phyloP scores from a whole-genome alignment of 495 filamentous ascomycete species.

The Xylaria grammica region DNA sequence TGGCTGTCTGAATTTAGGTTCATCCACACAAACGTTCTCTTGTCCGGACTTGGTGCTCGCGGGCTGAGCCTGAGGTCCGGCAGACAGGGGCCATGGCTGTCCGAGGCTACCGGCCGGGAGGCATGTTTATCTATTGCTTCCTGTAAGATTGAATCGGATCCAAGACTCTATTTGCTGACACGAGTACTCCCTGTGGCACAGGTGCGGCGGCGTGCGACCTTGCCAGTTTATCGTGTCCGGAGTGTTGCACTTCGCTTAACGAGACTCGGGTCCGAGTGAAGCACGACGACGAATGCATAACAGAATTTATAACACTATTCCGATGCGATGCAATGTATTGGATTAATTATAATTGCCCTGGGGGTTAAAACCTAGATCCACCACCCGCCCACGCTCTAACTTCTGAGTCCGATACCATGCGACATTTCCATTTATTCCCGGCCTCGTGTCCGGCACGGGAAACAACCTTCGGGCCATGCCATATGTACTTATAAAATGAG shows the following conservation, averaged over 20 bases:
- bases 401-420: not conserved
- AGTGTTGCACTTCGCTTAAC: not conserved
- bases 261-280: slow-evolving; percentile 9
- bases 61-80: slow-evolving; percentile 28
- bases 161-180: not conserved
- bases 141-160: not conserved
- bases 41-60: slow-evolving; percentile 21
- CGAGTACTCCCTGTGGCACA: not conserved
- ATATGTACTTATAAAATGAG: not conserved
- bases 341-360: not conserved
- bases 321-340: not conserved
- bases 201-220: not conserved
- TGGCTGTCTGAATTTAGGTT: slow-evolving; percentile 24
- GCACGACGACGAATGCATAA: no score
- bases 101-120: slow-evolving; percentile 8
- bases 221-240: not conserved
- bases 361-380: not conserved
- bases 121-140: not conserved
- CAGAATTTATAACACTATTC: not conserved
- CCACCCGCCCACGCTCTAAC: not conserved
- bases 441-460: not conserved
- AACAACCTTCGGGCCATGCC: not conserved
- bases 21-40: slow-evolving; percentile 5
- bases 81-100: slow-evolving; percentile 19
- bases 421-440: not conserved